A percentile compares a stretch with the other conserved stretches of the same genome.
phyloP scores from a whole-genome alignment of 1,139 yeast species.

The Taiozyma sp. region DNA sequence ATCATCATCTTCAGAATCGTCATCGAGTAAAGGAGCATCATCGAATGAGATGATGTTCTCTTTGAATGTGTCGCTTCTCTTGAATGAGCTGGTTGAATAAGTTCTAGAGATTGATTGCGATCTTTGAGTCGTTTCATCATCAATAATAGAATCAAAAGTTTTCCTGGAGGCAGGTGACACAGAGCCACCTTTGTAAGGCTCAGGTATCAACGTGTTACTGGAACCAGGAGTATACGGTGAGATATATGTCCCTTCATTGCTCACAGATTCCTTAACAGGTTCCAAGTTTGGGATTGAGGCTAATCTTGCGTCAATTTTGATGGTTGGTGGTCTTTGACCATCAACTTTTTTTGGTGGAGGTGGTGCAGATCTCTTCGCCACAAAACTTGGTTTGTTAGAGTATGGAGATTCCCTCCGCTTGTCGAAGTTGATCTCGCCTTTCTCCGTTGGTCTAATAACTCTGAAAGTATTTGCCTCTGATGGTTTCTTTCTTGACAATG shows the following conservation, averaged over 20 bases:
- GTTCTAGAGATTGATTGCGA: neutral
- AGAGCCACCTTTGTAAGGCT: slow-evolving; percentile 34
- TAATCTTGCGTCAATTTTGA: slow-evolving; percentile 13
- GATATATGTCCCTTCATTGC: slow-evolving; percentile 19
- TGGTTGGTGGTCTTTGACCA: slow-evolving; percentile 7
- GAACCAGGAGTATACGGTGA: slow-evolving; percentile 36
- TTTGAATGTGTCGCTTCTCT: slow-evolving; percentile 31
- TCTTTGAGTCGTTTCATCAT: neutral
- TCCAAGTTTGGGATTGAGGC: slow-evolving; percentile 15
- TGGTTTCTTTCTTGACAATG: slow-evolving; percentile 7
- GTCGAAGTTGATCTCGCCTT: slow-evolving; percentile 74
- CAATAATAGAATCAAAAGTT: slow-evolving; percentile 7
- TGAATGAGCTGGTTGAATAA: slow-evolving; percentile 2
- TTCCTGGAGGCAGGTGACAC: slow-evolving; percentile 23
- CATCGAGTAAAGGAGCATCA: slow-evolving; percentile 56
- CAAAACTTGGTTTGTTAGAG: slow-evolving; percentile 34
- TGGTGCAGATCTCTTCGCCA: slow-evolving; percentile 70
- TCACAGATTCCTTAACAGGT: slow-evolving; percentile 20
- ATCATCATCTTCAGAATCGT: slow-evolving; percentile 36
- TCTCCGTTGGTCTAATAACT: slow-evolving; percentile 56
- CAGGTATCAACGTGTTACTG: slow-evolving; percentile 33
- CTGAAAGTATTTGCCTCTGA: slow-evolving; percentile 40
- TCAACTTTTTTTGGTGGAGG: slow-evolving; percentile 47
- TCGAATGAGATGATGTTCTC: slow-evolving; percentile 70
- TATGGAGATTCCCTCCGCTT: slow-evolving; percentile 75